Conservation (phyloP, 1,139 yeast species). For the Pichia sp. region DNA sequence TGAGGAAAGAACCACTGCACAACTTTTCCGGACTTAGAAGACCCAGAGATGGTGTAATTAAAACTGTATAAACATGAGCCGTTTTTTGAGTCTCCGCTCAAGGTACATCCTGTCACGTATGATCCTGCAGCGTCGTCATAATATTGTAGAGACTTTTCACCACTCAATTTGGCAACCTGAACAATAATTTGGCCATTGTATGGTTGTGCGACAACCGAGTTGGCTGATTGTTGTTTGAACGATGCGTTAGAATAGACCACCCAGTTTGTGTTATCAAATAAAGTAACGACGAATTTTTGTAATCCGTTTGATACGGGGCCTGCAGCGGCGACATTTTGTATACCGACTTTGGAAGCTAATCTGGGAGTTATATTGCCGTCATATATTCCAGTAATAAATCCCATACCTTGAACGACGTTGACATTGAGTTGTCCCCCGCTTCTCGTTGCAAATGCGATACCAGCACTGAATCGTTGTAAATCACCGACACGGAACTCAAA, state of each 20-base stretch:
- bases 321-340: conserved; percentile 37
- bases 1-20: conserved; percentile 62
- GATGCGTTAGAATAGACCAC: conserved; percentile 40
- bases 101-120: conserved; percentile 35
- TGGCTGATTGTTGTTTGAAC: conserved; percentile 48
- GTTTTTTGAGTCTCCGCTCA: conserved; percentile 25
- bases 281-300: conserved; percentile 23
- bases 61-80: conserved; percentile 36
- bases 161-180: conserved; percentile 41
- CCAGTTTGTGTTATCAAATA: conserved; percentile 45
- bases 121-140: conserved; percentile 59
- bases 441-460: conserved; percentile 20
- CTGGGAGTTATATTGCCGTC: conserved; percentile 46
- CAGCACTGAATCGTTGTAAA: conserved; percentile 31
- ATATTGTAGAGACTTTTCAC: conserved; percentile 30
- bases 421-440: conserved; percentile 22
- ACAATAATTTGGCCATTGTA: conserved; percentile 31
- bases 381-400: conserved; percentile 62
- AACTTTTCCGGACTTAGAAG: conserved; percentile 31
- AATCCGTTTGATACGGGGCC: conserved; percentile 32
- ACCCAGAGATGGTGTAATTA: conserved; percentile 36
- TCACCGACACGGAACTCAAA: conserved; percentile 28
- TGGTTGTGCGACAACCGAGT: conserved; percentile 45
- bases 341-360: conserved; percentile 63
- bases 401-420: conserved; percentile 65